Evolutionary conservation across 768 basidiomycete species (phyloP), one percentile per base, ranked within the genome.

Genomic region (Pleurotus citrinopileatus): DNA sequence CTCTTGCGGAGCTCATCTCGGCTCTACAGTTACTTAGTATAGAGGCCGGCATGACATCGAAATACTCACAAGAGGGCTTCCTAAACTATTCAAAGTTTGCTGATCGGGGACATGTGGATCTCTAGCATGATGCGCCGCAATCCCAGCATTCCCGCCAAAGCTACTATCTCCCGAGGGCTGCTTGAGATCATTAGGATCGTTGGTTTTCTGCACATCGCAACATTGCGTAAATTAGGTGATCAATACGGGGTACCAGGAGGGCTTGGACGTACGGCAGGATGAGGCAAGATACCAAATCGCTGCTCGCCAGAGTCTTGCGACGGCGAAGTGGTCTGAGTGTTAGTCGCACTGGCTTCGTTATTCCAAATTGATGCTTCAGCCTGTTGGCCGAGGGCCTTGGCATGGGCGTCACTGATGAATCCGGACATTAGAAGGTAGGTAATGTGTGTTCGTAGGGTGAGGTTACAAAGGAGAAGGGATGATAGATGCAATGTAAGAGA

Each of bases 251-350:
- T 15, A 40, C 6, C 6, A 12, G n/a, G 38, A 40, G n/a, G 38
- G n/a, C n/a, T n/a, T n/a, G n/a, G n/a, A n/a, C 77, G 44, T 60
- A 83, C 83, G 59, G 84, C 83, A 45, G 84, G 85, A 62, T 86
- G 82, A 19, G 85, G 85, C 54, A 77, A 73, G 61, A 81, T 86
- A 44, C 67, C 68, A 65, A 77, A 84, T 1, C 59, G 62, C 45
- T 70, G 76, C 60, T 82, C 77, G 19, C 59, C 58, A 23, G 59
- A 37, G 5, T 55, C 52, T 46, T 55, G 48, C 9, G 19, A 20
- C 4, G 32, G 32, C n/a, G 55, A 40, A 54, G 34, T 57, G 52
- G 52, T 52, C 52, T 44, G 40, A 50, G 43, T 44, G 32, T n/a
- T n/a, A 54, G 42, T 42, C 43, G 52, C 36, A 26, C 54, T 62